Conservation (phyloP, 2,329 filamentous ascomycete species). For the Talaromyces sp. region DNA sequence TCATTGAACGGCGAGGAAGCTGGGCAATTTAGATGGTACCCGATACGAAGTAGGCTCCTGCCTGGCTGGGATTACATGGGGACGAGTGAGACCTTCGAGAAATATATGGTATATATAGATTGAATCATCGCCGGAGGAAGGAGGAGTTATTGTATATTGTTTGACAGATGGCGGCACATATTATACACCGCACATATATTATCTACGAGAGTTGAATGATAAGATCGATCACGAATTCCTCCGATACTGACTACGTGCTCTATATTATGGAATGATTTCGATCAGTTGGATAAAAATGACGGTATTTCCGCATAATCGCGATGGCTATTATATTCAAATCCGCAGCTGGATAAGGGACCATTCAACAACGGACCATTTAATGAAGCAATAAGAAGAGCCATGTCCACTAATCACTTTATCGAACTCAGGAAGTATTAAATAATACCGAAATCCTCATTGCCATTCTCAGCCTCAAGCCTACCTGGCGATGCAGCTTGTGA, state of each 20-base stretch:
- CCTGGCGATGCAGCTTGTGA: background rate
- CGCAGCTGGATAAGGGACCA: background rate
- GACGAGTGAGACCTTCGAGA: background rate
- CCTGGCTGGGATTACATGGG: background rate
- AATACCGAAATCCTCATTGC: constrained; percentile 5
- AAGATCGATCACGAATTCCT: background rate
- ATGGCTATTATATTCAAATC: background rate
- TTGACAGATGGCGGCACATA: background rate
- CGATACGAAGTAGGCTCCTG: background rate
- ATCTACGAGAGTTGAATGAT: background rate
- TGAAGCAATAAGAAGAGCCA: too few species aligned
- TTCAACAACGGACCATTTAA: background rate
- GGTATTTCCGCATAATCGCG: background rate
- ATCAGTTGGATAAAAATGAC: background rate
- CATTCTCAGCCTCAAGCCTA: constrained; percentile 6
- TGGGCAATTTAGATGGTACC: constrained; percentile 61
- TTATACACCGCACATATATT: background rate
- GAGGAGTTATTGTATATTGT: background rate
- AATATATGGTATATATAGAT: constrained; percentile 7
- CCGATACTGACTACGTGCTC: background rate
- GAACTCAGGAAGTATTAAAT: background rate
- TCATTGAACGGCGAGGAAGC: constrained; percentile 56
- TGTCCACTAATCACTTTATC: too few species aligned
- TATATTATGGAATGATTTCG: background rate
- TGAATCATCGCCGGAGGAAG: background rate